These are phyloP conservation scores for Diaporthe citri DNA, from an alignment of 2,329 filamentous ascomycete species.

Conservation along the genomic window DNA sequence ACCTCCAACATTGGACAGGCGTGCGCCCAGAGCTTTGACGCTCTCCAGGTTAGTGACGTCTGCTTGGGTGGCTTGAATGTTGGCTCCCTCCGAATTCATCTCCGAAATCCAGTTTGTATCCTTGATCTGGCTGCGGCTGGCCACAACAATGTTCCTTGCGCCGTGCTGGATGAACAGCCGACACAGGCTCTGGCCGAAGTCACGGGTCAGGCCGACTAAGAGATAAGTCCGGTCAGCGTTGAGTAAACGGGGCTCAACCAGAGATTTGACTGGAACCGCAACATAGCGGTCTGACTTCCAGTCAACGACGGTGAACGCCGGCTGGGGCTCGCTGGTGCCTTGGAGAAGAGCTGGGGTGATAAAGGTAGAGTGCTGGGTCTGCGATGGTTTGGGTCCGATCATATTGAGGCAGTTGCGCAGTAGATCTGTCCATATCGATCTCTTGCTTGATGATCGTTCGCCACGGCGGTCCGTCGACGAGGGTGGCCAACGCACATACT, in stretches of 20 bases:
- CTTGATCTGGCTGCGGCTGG: slow-evolving; percentile 53
- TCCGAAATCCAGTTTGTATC: slow-evolving; percentile 50
- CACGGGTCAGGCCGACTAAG: slow-evolving; percentile 57
- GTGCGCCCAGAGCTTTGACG: slow-evolving; percentile 47
- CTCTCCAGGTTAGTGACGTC: slow-evolving; percentile 48
- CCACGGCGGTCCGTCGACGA: neutral
- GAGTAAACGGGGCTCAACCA: slow-evolving; percentile 46
- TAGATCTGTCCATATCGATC: neutral
- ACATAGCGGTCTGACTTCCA: slow-evolving; percentile 53
- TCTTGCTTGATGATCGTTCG: neutral
- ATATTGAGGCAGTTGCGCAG: neutral
- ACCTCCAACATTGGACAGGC: slow-evolving; percentile 52
- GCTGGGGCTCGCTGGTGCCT: slow-evolving; percentile 1
- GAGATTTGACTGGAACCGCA: slow-evolving; percentile 44
- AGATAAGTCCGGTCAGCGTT: slow-evolving; percentile 53
- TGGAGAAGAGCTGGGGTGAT: slow-evolving; percentile 42
- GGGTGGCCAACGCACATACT: slow-evolving; percentile 42
- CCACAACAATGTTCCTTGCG: slow-evolving; percentile 54
- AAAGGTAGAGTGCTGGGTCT: slow-evolving; percentile 31
- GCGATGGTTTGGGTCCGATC: neutral
- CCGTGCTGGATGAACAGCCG: slow-evolving; percentile 53
- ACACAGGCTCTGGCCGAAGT: slow-evolving; percentile 59
- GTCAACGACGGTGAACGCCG: slow-evolving; percentile 52
- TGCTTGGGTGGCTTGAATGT: slow-evolving; percentile 44
- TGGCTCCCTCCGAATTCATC: slow-evolving; percentile 44